These are phyloP conservation scores for Acanthamoeba culbertsoni DNA, from an alignment of 208 protist species.

Conservation along the genomic window DNA sequence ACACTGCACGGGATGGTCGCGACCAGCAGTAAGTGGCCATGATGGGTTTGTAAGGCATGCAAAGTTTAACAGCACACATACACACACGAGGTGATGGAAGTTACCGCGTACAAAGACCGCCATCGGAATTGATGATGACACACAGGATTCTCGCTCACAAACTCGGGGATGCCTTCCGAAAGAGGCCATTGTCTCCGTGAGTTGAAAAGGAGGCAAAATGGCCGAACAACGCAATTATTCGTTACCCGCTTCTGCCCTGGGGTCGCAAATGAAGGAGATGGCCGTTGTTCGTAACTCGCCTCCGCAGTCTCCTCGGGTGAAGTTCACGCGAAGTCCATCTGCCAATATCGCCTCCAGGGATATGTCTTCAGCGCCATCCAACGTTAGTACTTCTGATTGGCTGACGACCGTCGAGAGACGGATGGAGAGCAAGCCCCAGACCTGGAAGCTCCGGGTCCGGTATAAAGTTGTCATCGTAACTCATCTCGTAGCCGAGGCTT, in stretches of 20 bases:
- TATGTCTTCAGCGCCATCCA: too few species aligned
- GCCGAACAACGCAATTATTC: not conserved
- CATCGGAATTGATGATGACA: constrained; percentile 38
- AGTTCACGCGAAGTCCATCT: not conserved
- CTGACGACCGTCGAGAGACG: too few species aligned
- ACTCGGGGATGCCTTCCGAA: not conserved
- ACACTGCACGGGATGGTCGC: not conserved
- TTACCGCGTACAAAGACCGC: constrained; percentile 35
- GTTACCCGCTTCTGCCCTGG: not conserved
- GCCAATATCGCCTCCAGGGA: not conserved
- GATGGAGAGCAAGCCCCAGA: not conserved
- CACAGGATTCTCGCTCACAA: constrained; percentile 11
- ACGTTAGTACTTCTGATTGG: too few species aligned
- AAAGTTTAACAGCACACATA: too few species aligned
- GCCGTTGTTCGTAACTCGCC: not conserved
- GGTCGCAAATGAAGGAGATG: constrained; percentile 41
- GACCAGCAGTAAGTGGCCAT: not conserved
- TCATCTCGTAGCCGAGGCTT: constrained; percentile 4
- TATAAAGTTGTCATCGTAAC: not conserved
- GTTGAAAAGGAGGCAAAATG: not conserved
- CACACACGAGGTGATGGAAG: not conserved
- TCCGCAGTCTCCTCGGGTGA: not conserved
- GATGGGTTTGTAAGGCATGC: too few species aligned
- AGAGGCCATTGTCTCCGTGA: not conserved
- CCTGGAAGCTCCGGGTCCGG: not conserved